Base-by-base conservation (phyloP, 2,329 filamentous ascomycete genomes). In the Lomentospora prolificans region DNA sequence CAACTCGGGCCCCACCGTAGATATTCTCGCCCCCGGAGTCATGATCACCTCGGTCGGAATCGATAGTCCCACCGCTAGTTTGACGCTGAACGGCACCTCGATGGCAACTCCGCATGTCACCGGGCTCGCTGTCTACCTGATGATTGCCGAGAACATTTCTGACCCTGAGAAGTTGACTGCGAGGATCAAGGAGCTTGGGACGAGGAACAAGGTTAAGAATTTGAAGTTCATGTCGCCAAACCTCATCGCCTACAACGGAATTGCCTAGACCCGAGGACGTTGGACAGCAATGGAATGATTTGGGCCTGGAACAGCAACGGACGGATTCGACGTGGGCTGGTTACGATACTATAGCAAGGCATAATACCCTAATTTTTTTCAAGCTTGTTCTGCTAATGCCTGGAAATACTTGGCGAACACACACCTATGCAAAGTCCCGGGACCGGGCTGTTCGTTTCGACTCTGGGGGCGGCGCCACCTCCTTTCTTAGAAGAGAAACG, bases 191-290 rank as follows among this genome's bases (percentile, higher is more conserved):
- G 63, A 65, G 53, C 69, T 75, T 25, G 68, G 71, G 36, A 69
- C 69, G 57, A 71, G 68, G 57, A 71, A 69, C 57, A 68, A 71
- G 60, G 67, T 77, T 55, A 66, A 66, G 46, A 65, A 65, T 58
- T 58, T 78, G 1, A 71, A 70, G 53, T 67, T 61, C 58, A 69
- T 72, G 59, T 79, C 75, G 52, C 61, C 65, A 62, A 82, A 83
- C 71, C 63, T 71, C 57, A 70, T 84, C 55, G 77, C 75, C 57
- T 82, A 79, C 70, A 83, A 84, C 69, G 77, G 76, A 6, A 59
- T 59, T 44, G 61, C 62, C 24, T 61, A 65, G 55, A 22, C 5
- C 14, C n/a, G 36, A 17, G 36, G n/a, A 41, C n/a, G 36, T 41
- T 17, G 12, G n/a, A n/a, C n/a, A n/a, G n/a, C n/a, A n/a, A n/a